Evolutionary conservation across 2,329 filamentous ascomycete genomes (phyloP).

Genomic region (Xylaria sp.): DNA sequence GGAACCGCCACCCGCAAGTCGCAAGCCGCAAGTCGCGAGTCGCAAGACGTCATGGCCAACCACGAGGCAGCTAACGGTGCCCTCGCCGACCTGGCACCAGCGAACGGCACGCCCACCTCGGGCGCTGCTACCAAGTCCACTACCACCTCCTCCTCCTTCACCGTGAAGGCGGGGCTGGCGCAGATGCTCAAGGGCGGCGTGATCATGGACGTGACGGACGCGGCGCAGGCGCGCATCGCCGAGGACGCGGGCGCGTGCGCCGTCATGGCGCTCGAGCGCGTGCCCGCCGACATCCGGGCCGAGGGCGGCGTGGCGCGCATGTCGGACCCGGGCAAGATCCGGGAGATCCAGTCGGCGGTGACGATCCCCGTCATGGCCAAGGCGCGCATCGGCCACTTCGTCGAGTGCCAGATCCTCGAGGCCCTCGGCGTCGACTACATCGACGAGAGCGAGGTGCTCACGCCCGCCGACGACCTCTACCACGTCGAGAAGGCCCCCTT

Average conservation of each 20-base stretch:
- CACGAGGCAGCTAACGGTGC: slow-evolving; percentile 24
- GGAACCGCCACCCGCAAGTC: not conserved
- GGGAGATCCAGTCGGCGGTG: slow-evolving; percentile 90
- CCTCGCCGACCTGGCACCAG: slow-evolving; percentile 14
- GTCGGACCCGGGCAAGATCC: slow-evolving; percentile 93
- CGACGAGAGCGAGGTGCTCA: slow-evolving; percentile 96
- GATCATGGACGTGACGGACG: slow-evolving; percentile 98
- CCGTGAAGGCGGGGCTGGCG: slow-evolving; percentile 91
- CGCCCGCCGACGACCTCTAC: slow-evolving; percentile 85
- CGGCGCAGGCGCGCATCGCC: slow-evolving; percentile 92
- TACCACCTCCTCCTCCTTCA: no score
- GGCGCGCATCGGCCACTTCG: slow-evolving; percentile 94
- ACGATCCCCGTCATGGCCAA: slow-evolving; percentile 99
- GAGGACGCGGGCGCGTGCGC: slow-evolving; percentile 94
- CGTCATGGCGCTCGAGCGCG: slow-evolving; percentile 98
- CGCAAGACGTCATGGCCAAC: slow-evolving; percentile 33
- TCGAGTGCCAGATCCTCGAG: slow-evolving; percentile 98
- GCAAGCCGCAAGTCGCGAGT: no score
- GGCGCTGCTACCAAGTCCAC: slow-evolving; percentile 44
- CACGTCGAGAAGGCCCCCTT: slow-evolving; percentile 90
- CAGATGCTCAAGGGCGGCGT: slow-evolving; percentile 99
- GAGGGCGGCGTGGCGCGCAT: slow-evolving; percentile 95
- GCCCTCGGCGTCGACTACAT: slow-evolving; percentile 96
- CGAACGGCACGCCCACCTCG: slow-evolving; percentile 29
- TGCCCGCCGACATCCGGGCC: slow-evolving; percentile 91